Percentiles rank a stretch among this genome's conserved stretches.
These are phyloP conservation scores for Lablab purpureus DNA, from an alignment of 306 rosid genomes.

Conservation along the genomic window DNA sequence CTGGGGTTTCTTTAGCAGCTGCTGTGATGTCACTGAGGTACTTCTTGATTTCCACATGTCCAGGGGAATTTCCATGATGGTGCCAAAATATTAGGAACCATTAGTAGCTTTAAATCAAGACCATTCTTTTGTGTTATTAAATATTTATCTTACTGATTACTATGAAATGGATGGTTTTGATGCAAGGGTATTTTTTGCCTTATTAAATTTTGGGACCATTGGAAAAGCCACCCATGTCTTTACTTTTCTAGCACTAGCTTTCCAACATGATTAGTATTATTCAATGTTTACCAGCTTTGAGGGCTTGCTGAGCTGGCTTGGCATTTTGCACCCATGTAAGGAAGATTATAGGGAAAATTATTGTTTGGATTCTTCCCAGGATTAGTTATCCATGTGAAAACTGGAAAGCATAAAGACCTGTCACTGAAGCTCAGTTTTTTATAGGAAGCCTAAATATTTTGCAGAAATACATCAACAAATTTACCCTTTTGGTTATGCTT, in stretches of 20 bases:
- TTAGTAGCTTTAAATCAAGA: background rate
- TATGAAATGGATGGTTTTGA: slow-evolving; percentile 2
- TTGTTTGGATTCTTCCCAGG: slow-evolving; percentile 37
- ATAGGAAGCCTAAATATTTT: background rate
- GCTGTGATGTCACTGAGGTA: slow-evolving; percentile 93
- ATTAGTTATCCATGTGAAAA: slow-evolving; percentile 32
- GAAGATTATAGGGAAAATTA: slow-evolving; percentile 22
- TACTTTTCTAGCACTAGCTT: slow-evolving; percentile 11
- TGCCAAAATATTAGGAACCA: background rate
- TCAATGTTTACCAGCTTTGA: background rate
- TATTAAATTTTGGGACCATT: background rate
- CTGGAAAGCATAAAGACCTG: slow-evolving; percentile 32
- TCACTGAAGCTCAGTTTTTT: slow-evolving; percentile 22
- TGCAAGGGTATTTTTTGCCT: background rate
- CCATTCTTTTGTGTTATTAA: background rate
- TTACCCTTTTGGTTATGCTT: slow-evolving; percentile 25
- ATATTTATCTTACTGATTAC: background rate
- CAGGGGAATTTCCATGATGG: background rate
- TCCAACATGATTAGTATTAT: background rate
- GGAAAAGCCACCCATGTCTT: slow-evolving; percentile 10
- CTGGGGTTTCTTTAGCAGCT: slow-evolving; percentile 92
- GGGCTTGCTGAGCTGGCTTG: slow-evolving; percentile 33
- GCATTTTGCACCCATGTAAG: background rate
- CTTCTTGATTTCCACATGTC: background rate
- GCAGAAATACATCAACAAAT: background rate